These are phyloP conservation scores for Cyberlindnera euphorbiiphila DNA, from an alignment of 805 yeast genomes.

Conservation along the genomic window DNA sequence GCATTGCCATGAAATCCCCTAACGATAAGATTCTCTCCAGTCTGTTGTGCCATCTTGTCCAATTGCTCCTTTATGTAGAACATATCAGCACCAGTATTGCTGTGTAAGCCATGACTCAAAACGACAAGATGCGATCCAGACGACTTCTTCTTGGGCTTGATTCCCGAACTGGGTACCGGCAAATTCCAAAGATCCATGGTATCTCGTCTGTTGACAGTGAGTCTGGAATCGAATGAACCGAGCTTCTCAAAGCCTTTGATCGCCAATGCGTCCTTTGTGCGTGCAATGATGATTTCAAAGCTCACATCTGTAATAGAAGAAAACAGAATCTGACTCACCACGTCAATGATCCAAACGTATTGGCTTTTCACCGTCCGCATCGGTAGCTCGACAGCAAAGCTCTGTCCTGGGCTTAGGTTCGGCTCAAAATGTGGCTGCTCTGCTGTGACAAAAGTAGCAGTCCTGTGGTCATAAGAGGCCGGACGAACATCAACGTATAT, in stretches of 20 bases:
- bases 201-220: slow-evolving; percentile 48
- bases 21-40: slow-evolving; percentile 54
- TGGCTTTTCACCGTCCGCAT: slow-evolving; percentile 56
- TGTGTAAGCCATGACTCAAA: slow-evolving; percentile 74
- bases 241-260: slow-evolving; percentile 27
- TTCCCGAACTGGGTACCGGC: slow-evolving; percentile 49
- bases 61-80: slow-evolving; percentile 66
- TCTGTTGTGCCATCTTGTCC: slow-evolving; percentile 38
- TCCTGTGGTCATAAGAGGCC: slow-evolving; percentile 48
- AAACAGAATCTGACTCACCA: slow-evolving; percentile 67
- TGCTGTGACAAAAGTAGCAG: slow-evolving; percentile 57
- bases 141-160: slow-evolving; percentile 38
- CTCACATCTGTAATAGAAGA: slow-evolving; percentile 55
- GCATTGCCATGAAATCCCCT: slow-evolving; percentile 68
- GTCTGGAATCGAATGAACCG: slow-evolving; percentile 30
- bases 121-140: slow-evolving; percentile 70
- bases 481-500: slow-evolving; percentile 66
- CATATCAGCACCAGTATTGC: slow-evolving; percentile 75
- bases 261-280: slow-evolving; percentile 30
- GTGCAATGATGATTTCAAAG: slow-evolving; percentile 56
- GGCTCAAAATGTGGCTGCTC: slow-evolving; percentile 78
- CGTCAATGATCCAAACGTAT: slow-evolving; percentile 69
- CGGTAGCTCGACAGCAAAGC: slow-evolving; percentile 54
- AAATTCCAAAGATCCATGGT: slow-evolving; percentile 71
- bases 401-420: slow-evolving; percentile 65